Percentiles rank a stretch among this genome's conserved stretches.
Conservation (phyloP, 805 yeast genomes). For the Millerozyma acaciae region DNA sequence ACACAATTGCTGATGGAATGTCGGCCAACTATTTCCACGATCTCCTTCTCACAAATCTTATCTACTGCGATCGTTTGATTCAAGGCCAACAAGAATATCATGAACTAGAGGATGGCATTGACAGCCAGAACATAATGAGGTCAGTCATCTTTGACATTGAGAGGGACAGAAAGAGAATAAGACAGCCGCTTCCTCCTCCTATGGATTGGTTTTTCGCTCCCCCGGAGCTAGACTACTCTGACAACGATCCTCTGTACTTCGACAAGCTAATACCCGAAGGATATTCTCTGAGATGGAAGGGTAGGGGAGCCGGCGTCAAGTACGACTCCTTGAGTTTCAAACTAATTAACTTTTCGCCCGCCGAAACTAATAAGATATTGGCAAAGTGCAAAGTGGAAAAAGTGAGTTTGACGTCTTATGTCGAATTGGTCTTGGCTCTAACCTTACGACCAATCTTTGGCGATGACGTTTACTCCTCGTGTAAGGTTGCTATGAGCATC, state of each 20-base stretch:
- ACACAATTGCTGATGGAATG: constrained; percentile 38
- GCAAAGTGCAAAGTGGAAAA: constrained; percentile 22
- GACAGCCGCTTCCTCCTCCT: constrained; percentile 33
- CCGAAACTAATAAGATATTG: constrained; percentile 20
- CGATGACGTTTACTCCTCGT: constrained; percentile 17
- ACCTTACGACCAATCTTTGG: constrained; percentile 29
- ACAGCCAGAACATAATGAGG: no score
- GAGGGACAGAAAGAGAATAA: constrained; percentile 16
- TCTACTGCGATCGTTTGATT: constrained; percentile 11
- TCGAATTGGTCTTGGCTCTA: constrained; percentile 21
- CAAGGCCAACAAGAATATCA: constrained; percentile 6
- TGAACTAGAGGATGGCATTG: background rate
- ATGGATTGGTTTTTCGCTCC: constrained; percentile 27
- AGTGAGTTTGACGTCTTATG: constrained; percentile 32
- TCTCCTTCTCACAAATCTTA: constrained; percentile 25
- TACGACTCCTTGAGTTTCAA: constrained; percentile 21
- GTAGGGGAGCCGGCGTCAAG: constrained; percentile 19
- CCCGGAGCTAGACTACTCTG: constrained; percentile 21
- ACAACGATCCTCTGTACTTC: constrained; percentile 22
- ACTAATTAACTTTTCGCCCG: constrained; percentile 22
- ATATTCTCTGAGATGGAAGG: constrained; percentile 25
- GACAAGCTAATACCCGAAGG: constrained; percentile 18
- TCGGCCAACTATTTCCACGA: constrained; percentile 34
- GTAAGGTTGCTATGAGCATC: constrained; percentile 31
- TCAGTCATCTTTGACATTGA: constrained; percentile 16